These are phyloP conservation scores for Tulasnella sp. DNA, from an alignment of 768 basidiomycete genomes.

Conservation along the genomic window DNA sequence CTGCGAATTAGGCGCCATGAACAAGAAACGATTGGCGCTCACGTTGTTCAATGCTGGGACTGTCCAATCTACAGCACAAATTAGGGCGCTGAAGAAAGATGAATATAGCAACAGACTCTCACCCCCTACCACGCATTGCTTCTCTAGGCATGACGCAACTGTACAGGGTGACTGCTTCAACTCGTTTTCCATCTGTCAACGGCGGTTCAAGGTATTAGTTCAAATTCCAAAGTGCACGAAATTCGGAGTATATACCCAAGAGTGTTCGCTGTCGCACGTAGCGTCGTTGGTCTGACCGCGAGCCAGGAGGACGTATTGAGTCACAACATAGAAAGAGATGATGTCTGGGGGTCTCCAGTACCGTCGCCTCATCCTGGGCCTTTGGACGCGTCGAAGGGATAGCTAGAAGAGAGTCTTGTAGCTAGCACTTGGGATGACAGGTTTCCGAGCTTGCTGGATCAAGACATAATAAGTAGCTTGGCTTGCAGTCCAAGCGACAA, in stretches of 20 bases:
- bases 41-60: conserved; percentile 2
- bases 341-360: too few relatives aligned
- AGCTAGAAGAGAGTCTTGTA: too few relatives aligned
- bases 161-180: conserved; percentile 3
- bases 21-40: neutral
- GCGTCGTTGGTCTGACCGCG: neutral
- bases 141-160: conserved; percentile 3
- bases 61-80: neutral
- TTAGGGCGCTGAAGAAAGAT: neutral
- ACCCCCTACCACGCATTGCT: neutral
- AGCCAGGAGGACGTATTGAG: neutral
- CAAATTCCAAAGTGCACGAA: neutral
- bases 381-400: too few relatives aligned
- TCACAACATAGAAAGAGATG: too few relatives aligned
- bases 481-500: too few relatives aligned
- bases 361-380: too few relatives aligned
- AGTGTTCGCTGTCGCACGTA: neutral
- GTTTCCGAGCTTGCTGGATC: too few relatives aligned
- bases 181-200: conserved; percentile 3
- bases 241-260: neutral
- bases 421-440: too few relatives aligned
- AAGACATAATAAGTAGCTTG: too few relatives aligned
- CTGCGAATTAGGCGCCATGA: too few relatives aligned
- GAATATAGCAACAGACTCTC: neutral
- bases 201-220: neutral